A percentile compares a stretch with the other conserved stretches of the same genome.
Evolutionary conservation across 371 early-diverging fungal species (phyloP).

Genomic region (Rhizopus arrhizus): DNA sequence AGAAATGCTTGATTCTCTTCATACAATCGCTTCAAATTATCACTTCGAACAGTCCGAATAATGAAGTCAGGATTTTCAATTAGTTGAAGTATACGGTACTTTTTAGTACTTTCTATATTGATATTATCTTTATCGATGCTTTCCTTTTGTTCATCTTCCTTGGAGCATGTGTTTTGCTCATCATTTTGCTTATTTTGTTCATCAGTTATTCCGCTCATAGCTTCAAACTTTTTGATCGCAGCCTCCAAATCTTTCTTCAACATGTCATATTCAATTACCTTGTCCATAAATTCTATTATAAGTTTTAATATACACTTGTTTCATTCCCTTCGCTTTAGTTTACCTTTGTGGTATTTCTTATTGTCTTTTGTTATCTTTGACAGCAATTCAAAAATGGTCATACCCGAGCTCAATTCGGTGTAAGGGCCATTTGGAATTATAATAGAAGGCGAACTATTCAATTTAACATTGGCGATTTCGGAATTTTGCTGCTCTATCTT

Average conservation of each 20-base stretch:
- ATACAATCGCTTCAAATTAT: constrained; percentile 57
- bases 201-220: neutral
- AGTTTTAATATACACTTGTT: too few relatives aligned
- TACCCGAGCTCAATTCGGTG: constrained; percentile 10
- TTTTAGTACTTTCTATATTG: neutral
- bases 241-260: neutral
- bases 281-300: neutral
- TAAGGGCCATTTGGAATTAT: constrained; percentile 13
- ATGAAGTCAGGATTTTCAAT: constrained; percentile 73
- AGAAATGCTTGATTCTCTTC: constrained; percentile 56
- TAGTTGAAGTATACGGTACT: constrained; percentile 61
- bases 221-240: neutral
- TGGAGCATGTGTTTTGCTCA: neutral
- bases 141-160: neutral
- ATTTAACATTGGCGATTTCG: constrained; percentile 1
- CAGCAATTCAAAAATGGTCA: constrained; percentile 1
- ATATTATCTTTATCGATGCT: too few relatives aligned
- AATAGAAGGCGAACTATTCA: neutral
- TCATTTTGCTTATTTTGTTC: constrained; percentile 1
- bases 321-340: too few relatives aligned
- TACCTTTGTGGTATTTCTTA: constrained; percentile 3
- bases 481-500: neutral
- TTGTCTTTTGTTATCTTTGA: neutral
- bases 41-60: constrained; percentile 67
- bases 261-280: neutral